These are phyloP conservation scores for Crithidia expoeki DNA, from an alignment of 208 protist genomes.

Conservation along the genomic window DNA sequence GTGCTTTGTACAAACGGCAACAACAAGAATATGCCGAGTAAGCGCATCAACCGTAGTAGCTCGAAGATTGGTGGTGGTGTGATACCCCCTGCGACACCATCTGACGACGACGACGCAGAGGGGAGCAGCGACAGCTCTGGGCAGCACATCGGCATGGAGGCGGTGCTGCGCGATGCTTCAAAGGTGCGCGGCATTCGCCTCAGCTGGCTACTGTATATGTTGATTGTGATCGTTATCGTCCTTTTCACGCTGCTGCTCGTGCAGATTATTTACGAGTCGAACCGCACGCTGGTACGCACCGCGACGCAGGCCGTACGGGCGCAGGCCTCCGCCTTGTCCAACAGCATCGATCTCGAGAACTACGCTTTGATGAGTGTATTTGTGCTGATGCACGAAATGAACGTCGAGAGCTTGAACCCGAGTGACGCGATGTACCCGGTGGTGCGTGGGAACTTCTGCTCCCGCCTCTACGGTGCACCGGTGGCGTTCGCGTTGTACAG, in stretches of 20 bases:
- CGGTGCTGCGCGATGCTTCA: conserved; percentile 62
- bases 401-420: background rate
- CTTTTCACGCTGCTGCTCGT: conserved; percentile 55
- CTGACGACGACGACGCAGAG: background rate
- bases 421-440: background rate
- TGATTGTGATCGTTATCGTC: conserved; percentile 61
- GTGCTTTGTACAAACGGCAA: background rate
- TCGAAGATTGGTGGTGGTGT: background rate
- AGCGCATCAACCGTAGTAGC: background rate
- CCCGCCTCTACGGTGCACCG: conserved; percentile 33
- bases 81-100: too few species aligned
- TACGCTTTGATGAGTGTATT: conserved; percentile 30
- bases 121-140: conserved; percentile 17
- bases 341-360: conserved; percentile 24
- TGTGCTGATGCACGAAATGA: conserved; percentile 7
- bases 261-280: conserved; percentile 61
- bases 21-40: background rate
- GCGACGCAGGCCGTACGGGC: conserved; percentile 42
- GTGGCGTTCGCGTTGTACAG: conserved; percentile 43
- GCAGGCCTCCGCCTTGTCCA: conserved; percentile 33
- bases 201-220: conserved; percentile 66
- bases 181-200: conserved; percentile 60
- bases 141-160: conserved; percentile 38
- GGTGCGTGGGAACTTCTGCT: conserved; percentile 29
- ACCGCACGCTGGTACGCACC: conserved; percentile 38